These are phyloP conservation scores for Heracleum sosnowskyi DNA, from an alignment of 129 eudicot genomes.

Conservation along the genomic window DNA sequence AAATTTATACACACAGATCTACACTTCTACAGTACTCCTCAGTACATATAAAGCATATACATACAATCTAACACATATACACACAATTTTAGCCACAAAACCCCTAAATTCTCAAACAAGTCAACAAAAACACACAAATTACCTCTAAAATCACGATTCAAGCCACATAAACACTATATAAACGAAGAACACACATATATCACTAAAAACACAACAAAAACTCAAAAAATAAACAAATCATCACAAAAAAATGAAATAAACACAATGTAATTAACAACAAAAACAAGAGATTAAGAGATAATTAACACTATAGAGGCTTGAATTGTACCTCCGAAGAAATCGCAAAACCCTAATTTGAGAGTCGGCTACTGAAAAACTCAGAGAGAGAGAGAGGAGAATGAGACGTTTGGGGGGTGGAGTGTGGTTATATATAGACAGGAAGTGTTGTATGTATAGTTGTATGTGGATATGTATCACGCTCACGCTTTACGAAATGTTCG, in stretches of 20 bases:
- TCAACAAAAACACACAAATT: not conserved
- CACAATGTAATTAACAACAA: not conserved
- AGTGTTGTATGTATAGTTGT: not conserved
- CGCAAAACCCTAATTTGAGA: not conserved
- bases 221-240: not conserved
- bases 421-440: not conserved
- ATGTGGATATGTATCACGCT: not conserved
- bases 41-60: not conserved
- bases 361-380: not conserved
- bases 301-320: not conserved
- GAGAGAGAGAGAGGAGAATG: not conserved
- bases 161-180: not conserved
- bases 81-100: not conserved
- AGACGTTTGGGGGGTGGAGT: not conserved
- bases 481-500: slow-evolving; percentile 2
- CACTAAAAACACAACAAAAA: not conserved
- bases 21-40: not conserved
- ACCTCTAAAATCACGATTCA: too few species aligned
- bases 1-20: not conserved
- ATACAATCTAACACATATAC: not conserved
- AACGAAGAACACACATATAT: not conserved
- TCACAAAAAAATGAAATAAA: not conserved
- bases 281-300: not conserved
- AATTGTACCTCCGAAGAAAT: not conserved
- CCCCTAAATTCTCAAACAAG: not conserved